Evolutionary conservation across 2,329 filamentous ascomycete species (phyloP).

Genomic region (Epicoccum sorghinum): DNA sequence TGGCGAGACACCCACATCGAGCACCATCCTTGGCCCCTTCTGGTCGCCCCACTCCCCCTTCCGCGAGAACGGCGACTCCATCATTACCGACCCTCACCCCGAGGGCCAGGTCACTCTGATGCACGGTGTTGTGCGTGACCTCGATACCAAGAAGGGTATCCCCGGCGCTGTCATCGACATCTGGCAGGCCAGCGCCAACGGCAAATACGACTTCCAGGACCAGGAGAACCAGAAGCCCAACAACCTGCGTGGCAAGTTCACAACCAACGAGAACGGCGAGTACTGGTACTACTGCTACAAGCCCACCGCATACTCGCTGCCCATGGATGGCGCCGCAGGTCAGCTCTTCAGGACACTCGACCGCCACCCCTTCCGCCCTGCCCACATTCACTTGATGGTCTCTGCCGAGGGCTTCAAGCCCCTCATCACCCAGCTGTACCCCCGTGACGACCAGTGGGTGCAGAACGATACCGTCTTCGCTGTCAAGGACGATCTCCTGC

Average conservation of each 20-base stretch:
- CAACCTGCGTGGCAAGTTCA: constrained; percentile 80
- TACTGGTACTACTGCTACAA: constrained; percentile 78
- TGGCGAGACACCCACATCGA: constrained; percentile 70
- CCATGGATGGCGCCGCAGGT: constrained; percentile 64
- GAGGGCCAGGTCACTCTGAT: constrained; percentile 68
- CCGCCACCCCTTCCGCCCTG: constrained; percentile 66
- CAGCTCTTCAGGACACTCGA: constrained; percentile 61
- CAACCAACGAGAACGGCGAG: constrained; percentile 70
- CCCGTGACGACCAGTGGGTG: constrained; percentile 63
- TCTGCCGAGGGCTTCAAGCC: constrained; percentile 63
- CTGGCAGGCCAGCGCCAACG: constrained; percentile 78
- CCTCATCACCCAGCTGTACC: constrained; percentile 65
- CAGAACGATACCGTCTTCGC: constrained; percentile 66
- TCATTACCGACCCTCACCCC: constrained; percentile 66
- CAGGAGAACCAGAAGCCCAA: constrained; percentile 72
- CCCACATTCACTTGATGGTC: constrained; percentile 65
- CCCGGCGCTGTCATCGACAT: constrained; percentile 74
- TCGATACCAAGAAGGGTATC: constrained; percentile 70
- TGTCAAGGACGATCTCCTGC: constrained; percentile 65
- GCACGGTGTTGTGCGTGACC: constrained; percentile 71
- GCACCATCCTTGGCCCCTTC: constrained; percentile 78
- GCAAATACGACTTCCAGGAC: constrained; percentile 78
- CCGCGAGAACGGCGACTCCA: constrained; percentile 68
- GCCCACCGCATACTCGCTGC: constrained; percentile 75
- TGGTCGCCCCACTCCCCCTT: constrained; percentile 78